Base-by-base conservation (phyloP, 2,329 filamentous ascomycete species). In the Mycosphaerella sp. region DNA sequence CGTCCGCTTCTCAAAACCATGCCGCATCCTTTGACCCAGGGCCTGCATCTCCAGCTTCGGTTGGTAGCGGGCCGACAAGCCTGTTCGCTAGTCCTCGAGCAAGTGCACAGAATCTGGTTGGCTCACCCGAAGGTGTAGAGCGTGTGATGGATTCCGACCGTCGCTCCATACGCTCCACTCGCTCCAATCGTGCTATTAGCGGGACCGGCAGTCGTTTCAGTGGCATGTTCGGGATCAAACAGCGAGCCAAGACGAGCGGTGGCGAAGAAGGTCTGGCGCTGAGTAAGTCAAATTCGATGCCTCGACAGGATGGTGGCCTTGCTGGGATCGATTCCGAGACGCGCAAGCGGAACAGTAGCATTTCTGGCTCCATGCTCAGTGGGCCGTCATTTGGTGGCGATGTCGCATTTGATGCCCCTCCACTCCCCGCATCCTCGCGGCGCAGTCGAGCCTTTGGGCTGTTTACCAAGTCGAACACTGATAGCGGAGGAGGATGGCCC, bases 221-320 rank as follows among this genome's bases (percentile, higher is more conserved):
- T 62, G 64, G 64, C 50, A 70, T 70, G 62, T 77, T 84, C 45
- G 67, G 66, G 51, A 81, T 84, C 47, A 82, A 81, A 42, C 78
- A 80, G 51, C 78, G 79, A 26, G 74, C 79, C 4, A 89, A 89
- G 69, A 77, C 77, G 0, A 66, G 78, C 6, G 78, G 80, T 7
- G 79, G 80, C 31, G 78, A 82, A 31, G 83, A 84, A 0, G 88
- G 88, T 1, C 83, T 80, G 17, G 88, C 87, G 6, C 51, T 69
- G 41, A 63, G 65, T 65, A 72, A 80, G 31, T 79, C 81, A 0
- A 86, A 89, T 65, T 92, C 88, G 0, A 82, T 93, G 60, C 88
- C 88, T 5, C 74, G 80, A 36, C 77, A 82, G 41, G 76, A 77
- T 29, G 68, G 68, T 45, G 69, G 60, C 8, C 51, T 67, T 10